These are phyloP conservation scores for Xylariomycetidae sp. DNA, from an alignment of 2,329 filamentous ascomycete species.

Conservation along the genomic window DNA sequence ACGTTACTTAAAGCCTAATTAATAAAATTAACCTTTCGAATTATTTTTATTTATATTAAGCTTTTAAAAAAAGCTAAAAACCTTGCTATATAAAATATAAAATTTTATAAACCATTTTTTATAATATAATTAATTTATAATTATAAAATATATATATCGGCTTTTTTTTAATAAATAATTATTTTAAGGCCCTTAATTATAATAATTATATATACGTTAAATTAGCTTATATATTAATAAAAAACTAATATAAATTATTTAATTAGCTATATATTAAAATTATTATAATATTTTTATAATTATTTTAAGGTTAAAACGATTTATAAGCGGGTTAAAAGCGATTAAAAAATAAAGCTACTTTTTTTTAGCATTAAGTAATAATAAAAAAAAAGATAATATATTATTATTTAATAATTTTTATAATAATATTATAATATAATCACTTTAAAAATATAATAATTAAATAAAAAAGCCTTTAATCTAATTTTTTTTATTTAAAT, in stretches of 20 bases:
- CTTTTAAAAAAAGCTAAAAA: neutral
- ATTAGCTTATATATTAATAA: neutral
- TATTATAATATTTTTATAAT: neutral
- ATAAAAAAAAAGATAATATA: neutral
- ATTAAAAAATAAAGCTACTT: neutral
- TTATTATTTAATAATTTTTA: neutral
- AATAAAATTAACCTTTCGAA: neutral
- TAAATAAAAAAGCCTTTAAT: conserved; percentile 1
- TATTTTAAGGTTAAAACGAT: neutral
- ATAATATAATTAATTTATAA: conserved; percentile 1
- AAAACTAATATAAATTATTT: neutral
- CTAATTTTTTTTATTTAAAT: conserved; percentile 3
- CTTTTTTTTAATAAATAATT: no score
- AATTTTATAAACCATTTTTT: conserved; percentile 1
- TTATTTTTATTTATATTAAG: neutral
- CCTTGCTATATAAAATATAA: neutral
- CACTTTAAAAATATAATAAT: neutral
- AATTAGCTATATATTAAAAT: neutral
- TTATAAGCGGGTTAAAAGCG: neutral
- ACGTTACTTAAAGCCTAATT: neutral
- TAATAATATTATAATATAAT: neutral
- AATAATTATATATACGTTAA: neutral
- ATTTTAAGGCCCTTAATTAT: neutral
- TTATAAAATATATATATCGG: conserved; percentile 2
- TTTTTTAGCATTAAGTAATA: neutral